Evolutionary conservation across 768 basidiomycete species (phyloP), one percentile per base, ranked within the genome.

Genomic region (Leccinum subtestaceum): DNA sequence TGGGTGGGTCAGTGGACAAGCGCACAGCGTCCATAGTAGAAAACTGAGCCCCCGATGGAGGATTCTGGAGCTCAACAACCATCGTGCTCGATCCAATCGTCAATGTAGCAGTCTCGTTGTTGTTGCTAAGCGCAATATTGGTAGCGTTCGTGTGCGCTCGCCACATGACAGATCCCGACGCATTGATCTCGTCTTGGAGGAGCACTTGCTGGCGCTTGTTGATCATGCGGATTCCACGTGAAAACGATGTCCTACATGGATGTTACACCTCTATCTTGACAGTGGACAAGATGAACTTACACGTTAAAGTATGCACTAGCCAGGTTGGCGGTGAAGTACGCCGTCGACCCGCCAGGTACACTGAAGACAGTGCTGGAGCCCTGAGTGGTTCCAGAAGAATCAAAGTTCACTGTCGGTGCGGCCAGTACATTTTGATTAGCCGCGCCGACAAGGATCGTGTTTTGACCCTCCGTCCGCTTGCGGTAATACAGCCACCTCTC

Each of bases 111-210:
- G 86, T 82, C 4, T 81, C 83, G 32, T 87, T 86, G 55, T 72
- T 74, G 55, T 75, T 67, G 57, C 71, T 66, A 38, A 93, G 72
- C n/a, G 79, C 71, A 23, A 85, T 64, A 10, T n/a, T 40, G 4
- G 93, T 93, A 11, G 96, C 95, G 74, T 98, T 98, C 57, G 96
- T 98, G 74, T 98, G 95, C 81, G 92, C 91, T 50, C 93, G 86
- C 96, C 96, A 97, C 77, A 87, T 83, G 49, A 97, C 72, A 21
- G 78, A 65, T 6, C 72, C 77, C 34, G 80, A 73, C 2, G 86
- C 76, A 17, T 74, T 80, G 68, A 98, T 87, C 69, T 99, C 97
- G 75, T 98, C 96, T 72, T 96, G 96, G 49, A 99, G 71, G 15
- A 99, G 84, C 13, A 98, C 87, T 74, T 98, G 97, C 61, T 81